Evolutionary conservation across 768 basidiomycete species (phyloP), one percentile per base, ranked within the genome.

Genomic region (Mrakia blollopis): DNA sequence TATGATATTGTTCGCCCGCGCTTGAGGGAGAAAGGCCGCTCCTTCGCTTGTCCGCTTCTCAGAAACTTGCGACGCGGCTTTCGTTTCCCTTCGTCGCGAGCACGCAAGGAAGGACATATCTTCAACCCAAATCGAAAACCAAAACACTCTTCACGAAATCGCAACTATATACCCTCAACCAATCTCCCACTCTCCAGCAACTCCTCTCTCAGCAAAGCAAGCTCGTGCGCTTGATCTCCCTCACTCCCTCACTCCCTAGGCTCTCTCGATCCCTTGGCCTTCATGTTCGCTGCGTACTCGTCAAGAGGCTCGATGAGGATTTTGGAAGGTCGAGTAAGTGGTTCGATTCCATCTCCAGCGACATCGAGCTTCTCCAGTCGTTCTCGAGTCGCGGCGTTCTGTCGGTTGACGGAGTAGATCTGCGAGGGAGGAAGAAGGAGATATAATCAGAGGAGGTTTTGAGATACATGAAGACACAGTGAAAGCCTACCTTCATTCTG

Each of bases 401-500:
- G 81, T 69, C 77, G 84, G 80, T 88, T 88, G 74, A 89, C 86
- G 79, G 86, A 87, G 82, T 87, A 88, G 1, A 89, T 63, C 80
- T 57, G 57, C 57, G 57, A 54, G n/a, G n/a, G 28, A 57, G 13
- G 25, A 3, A 25, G 57, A 18, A 5, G 28, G 52, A 54, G 5
- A 54, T 1, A 16, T 23, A 13, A 28, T 57, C 57, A 57, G 57
- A 1, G 8, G 57, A 28, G 25, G 57, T 44, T 10, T 4, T 6
- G n/a, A 54, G 0, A 57, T 44, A 44, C 2, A 44, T 5, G 57
- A 57, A 14, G 57, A n/a, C 13, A 2, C 3, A n/a, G 54, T 16
- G 23, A 16, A 23, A 23, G 28, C 9, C n/a, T 9, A 57, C 57
- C 57, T 87, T 75, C 83, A 89, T 86, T 37, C 87, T 86, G 75